Evolutionary conservation across 257 asterid genomes (phyloP).

Genomic region (Nicotiana benthamiana): DNA sequence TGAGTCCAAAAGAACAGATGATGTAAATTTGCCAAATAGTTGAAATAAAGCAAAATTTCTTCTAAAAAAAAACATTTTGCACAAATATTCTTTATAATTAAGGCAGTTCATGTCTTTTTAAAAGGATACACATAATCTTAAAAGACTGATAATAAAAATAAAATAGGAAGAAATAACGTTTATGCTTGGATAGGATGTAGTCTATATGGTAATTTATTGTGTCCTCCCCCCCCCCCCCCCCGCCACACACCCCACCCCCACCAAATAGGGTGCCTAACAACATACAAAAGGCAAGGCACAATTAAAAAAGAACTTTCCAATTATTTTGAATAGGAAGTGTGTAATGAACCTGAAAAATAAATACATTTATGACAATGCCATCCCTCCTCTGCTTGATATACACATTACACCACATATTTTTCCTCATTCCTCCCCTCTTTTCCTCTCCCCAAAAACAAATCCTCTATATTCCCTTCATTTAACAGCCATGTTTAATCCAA

Average conservation of each 20-base stretch:
- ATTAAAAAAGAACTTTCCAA: constrained; percentile 11
- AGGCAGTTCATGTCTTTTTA: not conserved
- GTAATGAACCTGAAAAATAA: constrained; percentile 6
- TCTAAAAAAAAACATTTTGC: no score
- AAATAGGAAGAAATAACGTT: not conserved
- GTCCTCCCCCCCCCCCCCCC: not conserved
- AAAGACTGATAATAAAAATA: not conserved
- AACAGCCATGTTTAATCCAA: not conserved
- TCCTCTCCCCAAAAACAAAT: not conserved
- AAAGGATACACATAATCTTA: not conserved
- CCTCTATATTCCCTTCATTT: constrained; percentile 27
- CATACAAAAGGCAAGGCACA: not conserved
- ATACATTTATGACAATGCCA: constrained; percentile 19
- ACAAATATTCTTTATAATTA: not conserved
- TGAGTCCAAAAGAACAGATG: no score
- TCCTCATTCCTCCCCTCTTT: not conserved
- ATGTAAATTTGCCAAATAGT: no score
- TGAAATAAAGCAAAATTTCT: no score
- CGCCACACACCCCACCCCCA: no score
- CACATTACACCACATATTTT: constrained; percentile 15
- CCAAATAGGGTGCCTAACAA: not conserved
- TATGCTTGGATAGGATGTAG: not conserved
- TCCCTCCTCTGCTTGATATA: not conserved
- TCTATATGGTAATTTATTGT: not conserved
- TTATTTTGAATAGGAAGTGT: constrained; percentile 22